A percentile compares a stretch with the other conserved stretches of the same genome.
phyloP scores from a whole-genome alignment of 1,284 basidiomycete species.

The Pascua guehoae region DNA sequence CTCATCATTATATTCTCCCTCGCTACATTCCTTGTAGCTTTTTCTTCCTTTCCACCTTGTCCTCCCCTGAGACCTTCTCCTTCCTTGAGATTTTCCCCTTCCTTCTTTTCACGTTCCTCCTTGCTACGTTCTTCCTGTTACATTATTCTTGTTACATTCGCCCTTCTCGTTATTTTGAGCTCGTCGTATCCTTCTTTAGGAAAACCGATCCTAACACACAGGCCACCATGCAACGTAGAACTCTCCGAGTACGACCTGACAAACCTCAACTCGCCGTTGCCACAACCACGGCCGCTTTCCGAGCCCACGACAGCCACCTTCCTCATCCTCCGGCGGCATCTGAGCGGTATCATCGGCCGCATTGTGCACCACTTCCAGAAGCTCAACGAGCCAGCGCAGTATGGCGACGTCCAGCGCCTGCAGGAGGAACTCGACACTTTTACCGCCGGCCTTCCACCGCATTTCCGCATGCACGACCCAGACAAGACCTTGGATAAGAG shows the following conservation, averaged over 20 bases:
- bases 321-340: constrained; percentile 76
- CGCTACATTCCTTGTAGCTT: neutral
- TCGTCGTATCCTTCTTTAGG: neutral
- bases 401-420: constrained; percentile 74
- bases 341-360: constrained; percentile 80
- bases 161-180: neutral
- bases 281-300: constrained; percentile 45
- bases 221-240: constrained; percentile 77
- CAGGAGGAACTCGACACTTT: constrained; percentile 84
- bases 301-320: constrained; percentile 80
- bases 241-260: constrained; percentile 58
- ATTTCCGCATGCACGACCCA: constrained; percentile 58
- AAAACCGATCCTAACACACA: constrained; percentile 18
- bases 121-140: neutral
- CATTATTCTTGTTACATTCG: neutral
- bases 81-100: no score
- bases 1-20: neutral
- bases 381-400: constrained; percentile 73
- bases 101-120: no score
- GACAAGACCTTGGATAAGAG: constrained; percentile 71
- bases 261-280: constrained; percentile 23
- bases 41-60: neutral
- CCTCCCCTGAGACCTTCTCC: neutral
- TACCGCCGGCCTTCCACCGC: constrained; percentile 66
- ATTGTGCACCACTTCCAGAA: constrained; percentile 96